A percentile compares a stretch with the other conserved stretches of the same genome.
Conservation (phyloP, 805 yeast species). For the Saccharomycopsis sp. region DNA sequence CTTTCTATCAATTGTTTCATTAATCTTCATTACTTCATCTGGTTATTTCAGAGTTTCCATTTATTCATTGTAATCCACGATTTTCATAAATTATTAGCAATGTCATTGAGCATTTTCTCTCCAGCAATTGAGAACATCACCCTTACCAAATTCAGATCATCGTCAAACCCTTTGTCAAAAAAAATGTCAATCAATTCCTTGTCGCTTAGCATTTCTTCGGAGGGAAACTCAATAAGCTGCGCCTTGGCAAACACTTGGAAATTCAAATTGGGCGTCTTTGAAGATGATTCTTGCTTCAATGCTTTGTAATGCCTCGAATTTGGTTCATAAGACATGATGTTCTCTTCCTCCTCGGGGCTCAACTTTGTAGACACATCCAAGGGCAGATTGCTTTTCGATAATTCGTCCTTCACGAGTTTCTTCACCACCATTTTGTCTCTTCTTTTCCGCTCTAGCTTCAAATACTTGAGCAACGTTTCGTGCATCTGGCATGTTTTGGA, state of each 20-base stretch:
- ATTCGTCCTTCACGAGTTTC: constrained; percentile 17
- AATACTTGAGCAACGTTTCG: constrained; percentile 27
- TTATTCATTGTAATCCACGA: no score
- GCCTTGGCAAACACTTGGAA: constrained; percentile 28
- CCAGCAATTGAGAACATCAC: no score
- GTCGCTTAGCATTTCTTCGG: constrained; percentile 51
- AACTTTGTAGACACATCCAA: constrained; percentile 15
- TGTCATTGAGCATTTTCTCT: not conserved
- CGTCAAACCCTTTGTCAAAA: constrained; percentile 35
- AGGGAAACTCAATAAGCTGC: constrained; percentile 30
- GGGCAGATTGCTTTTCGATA: constrained; percentile 12
- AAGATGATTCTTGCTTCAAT: no score
- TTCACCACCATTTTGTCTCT: constrained; percentile 25
- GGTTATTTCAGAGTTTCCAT: no score
- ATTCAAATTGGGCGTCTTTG: no score
- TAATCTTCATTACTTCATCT: constrained; percentile 30
- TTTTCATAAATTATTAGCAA: no score
- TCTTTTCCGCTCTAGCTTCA: constrained; percentile 31
- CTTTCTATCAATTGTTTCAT: not conserved
- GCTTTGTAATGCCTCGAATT: no score
- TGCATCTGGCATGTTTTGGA: constrained; percentile 29
- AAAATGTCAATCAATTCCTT: constrained; percentile 65
- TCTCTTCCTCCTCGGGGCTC: constrained; percentile 23
- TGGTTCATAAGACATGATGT: constrained; percentile 28
- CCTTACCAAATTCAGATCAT: no score